Percentiles rank a stretch among this genome's conserved stretches.
Evolutionary conservation across 148 eudicot species (phyloP).

Genomic region (Dianthus caryophyllus): DNA sequence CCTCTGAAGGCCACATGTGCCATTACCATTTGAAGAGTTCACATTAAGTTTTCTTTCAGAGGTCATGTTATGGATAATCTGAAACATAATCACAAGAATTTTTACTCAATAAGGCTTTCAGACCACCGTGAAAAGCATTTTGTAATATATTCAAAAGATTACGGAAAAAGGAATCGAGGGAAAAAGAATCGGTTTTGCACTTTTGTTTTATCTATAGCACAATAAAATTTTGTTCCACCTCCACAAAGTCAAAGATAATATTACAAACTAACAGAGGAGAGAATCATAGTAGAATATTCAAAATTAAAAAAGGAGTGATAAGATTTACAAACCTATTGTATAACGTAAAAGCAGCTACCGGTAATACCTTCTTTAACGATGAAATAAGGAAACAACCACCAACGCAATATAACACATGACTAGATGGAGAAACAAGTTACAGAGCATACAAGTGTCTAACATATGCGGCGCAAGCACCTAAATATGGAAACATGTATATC

Average conservation of each 20-base stretch:
- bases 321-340: no score
- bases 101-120: not conserved
- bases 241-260: not conserved
- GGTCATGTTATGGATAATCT: slow-evolving; percentile 43
- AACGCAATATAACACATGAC: not conserved
- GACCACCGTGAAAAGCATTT: not conserved
- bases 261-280: no score
- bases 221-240: not conserved
- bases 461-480: not conserved
- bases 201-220: not conserved
- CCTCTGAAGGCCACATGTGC: slow-evolving; percentile 19
- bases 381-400: not conserved
- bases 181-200: not conserved
- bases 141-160: not conserved
- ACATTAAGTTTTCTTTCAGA: slow-evolving; percentile 13
- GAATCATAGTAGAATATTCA: no score
- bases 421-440: not conserved
- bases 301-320: no score
- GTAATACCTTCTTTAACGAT: no score
- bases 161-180: not conserved
- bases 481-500: not conserved
- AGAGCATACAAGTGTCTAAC: not conserved
- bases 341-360: no score
- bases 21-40: slow-evolving; percentile 20
- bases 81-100: slow-evolving; percentile 18